Evolutionary conservation across 768 basidiomycete species (phyloP).

Genomic region (Tulasnella sp.): DNA sequence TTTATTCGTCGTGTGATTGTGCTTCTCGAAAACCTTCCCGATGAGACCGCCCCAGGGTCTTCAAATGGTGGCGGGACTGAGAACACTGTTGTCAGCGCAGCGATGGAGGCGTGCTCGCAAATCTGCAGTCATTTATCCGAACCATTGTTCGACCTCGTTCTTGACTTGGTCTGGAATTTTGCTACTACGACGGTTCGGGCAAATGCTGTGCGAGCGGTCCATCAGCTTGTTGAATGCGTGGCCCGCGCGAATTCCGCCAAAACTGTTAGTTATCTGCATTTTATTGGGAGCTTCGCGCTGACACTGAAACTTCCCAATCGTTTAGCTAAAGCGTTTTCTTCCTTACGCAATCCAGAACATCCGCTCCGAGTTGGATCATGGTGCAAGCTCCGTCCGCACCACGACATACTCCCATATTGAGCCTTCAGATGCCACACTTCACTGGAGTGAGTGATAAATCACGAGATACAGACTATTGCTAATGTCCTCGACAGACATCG

Average conservation of each 20-base stretch:
- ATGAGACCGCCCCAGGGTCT: constrained; percentile 48
- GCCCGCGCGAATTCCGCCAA: constrained; percentile 72
- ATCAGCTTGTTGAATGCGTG: constrained; percentile 79
- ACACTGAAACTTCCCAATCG: constrained; percentile 46
- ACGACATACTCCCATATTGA: constrained; percentile 68
- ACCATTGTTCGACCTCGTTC: constrained; percentile 73
- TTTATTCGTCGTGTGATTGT: constrained; percentile 74
- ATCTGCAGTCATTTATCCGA: constrained; percentile 77
- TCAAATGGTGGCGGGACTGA: constrained; percentile 12
- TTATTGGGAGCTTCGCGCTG: not conserved
- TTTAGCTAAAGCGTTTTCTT: constrained; percentile 71
- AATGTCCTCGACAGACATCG: constrained; percentile 63
- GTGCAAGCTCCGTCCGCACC: constrained; percentile 80
- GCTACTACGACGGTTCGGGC: constrained; percentile 81
- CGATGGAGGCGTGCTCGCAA: constrained; percentile 68
- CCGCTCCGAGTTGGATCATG: constrained; percentile 79
- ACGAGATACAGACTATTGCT: not conserved
- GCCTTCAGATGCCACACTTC: constrained; percentile 82
- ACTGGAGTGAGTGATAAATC: constrained; percentile 69
- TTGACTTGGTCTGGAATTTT: constrained; percentile 82
- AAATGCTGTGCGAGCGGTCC: constrained; percentile 84
- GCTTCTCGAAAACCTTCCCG: constrained; percentile 90
- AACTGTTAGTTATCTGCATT: constrained; percentile 55
- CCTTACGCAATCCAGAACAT: constrained; percentile 73
- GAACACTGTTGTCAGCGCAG: constrained; percentile 62